Conservation (phyloP, 2,329 filamentous ascomycete species). For the Beauveria asiatica region DNA sequence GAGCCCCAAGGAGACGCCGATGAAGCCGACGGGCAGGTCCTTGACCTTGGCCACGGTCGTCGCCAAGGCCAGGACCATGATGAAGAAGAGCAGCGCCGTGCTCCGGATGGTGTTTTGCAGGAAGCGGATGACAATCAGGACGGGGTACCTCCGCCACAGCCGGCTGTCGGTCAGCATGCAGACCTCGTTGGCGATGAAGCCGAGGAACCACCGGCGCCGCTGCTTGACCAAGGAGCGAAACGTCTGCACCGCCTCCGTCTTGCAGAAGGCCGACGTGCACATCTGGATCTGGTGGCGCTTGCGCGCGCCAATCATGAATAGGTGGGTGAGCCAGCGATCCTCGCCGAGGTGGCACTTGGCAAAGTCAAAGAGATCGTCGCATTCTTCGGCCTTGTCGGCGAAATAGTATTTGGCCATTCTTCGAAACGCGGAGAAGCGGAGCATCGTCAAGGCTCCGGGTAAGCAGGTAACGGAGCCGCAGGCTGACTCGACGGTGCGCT, state of each 20-base stretch:
- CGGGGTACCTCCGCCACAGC: slow-evolving; percentile 83
- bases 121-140: slow-evolving; percentile 78
- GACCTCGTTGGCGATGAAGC: slow-evolving; percentile 95
- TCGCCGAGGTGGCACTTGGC: slow-evolving; percentile 93
- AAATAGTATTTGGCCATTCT: slow-evolving; percentile 99
- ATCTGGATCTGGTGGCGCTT: slow-evolving; percentile 93
- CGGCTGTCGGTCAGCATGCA: slow-evolving; percentile 96
- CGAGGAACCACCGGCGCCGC: slow-evolving; percentile 89
- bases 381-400: slow-evolving; percentile 90
- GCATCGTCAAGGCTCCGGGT: slow-evolving; percentile 87
- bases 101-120: slow-evolving; percentile 96
- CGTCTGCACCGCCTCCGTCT: slow-evolving; percentile 91
- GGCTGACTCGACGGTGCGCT: slow-evolving; percentile 88
- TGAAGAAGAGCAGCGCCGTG: slow-evolving; percentile 87
- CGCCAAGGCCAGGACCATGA: slow-evolving; percentile 79
- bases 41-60: slow-evolving; percentile 72
- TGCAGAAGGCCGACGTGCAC: slow-evolving; percentile 96
- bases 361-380: slow-evolving; percentile 92
- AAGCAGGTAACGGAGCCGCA: slow-evolving; percentile 93
- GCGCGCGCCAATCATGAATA: slow-evolving; percentile 97
- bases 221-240: slow-evolving; percentile 84
- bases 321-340: slow-evolving; percentile 92
- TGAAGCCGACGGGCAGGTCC: slow-evolving; percentile 85
- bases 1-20: slow-evolving; percentile 81
- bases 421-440: slow-evolving; percentile 91